A percentile compares a stretch with the other conserved stretches of the same genome.
Evolutionary conservation across 768 basidiomycete genomes (phyloP).

Genomic region (Cubamyces lactineus): DNA sequence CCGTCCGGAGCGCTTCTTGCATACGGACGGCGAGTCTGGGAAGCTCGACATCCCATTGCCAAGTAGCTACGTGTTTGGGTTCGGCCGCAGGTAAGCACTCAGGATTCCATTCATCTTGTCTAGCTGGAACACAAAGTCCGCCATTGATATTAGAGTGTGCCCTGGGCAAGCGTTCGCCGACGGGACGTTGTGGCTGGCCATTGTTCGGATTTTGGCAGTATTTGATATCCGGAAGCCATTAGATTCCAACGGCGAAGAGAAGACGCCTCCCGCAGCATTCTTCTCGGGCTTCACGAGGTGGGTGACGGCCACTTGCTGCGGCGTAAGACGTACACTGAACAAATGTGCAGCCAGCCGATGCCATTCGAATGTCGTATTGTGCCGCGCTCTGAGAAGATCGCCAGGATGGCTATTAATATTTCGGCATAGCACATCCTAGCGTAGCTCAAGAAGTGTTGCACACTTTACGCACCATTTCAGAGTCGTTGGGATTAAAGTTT

Average conservation of each 20-base stretch:
- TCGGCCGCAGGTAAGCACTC: conserved; percentile 21
- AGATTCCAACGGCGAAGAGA: conserved; percentile 45
- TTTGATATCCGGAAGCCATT: conserved; percentile 46
- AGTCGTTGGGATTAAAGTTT: too few species aligned
- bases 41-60: conserved; percentile 36
- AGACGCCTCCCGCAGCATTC: conserved; percentile 44
- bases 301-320: not conserved
- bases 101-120: too few species aligned
- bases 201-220: conserved; percentile 41
- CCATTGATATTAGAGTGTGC: conserved; percentile 48
- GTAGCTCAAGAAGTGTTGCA: too few species aligned
- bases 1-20: conserved; percentile 45
- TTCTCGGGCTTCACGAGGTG: conserved; percentile 50
- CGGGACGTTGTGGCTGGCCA: conserved; percentile 47
- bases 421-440: not conserved
- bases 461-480: too few species aligned
- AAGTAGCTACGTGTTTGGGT: conserved; percentile 22
- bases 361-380: not conserved
- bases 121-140: not conserved
- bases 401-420: not conserved
- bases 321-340: not conserved
- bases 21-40: conserved; percentile 36
- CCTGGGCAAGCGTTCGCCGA: conserved; percentile 58
- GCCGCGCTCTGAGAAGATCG: not conserved
- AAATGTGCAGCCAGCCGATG: not conserved